Evolutionary conservation across 1,284 basidiomycete species (phyloP).

Genomic region (Boletus sp.): DNA sequence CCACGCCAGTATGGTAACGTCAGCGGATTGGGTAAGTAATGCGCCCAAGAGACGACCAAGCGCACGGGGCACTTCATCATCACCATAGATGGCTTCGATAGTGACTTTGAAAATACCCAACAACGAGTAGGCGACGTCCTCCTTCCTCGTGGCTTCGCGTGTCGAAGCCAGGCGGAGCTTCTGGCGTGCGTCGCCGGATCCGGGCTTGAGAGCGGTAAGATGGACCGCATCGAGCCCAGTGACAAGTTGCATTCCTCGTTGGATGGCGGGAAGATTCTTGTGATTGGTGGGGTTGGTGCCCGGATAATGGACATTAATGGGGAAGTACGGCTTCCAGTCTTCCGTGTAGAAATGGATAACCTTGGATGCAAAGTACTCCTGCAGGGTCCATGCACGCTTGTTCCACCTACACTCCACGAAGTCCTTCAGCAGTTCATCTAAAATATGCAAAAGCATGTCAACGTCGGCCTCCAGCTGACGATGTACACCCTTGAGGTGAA

Average conservation of each 20-base stretch:
- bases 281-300: neutral
- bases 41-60: constrained; percentile 6
- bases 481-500: constrained; percentile 13
- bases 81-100: constrained; percentile 7
- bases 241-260: constrained; percentile 2
- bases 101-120: constrained; percentile 9
- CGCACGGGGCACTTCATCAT: constrained; percentile 2
- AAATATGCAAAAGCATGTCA: neutral
- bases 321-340: constrained; percentile 4
- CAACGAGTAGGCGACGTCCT: constrained; percentile 10
- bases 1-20: constrained; percentile 9
- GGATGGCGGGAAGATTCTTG: neutral
- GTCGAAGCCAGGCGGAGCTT: constrained; percentile 12
- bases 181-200: constrained; percentile 1
- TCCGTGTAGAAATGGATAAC: constrained; percentile 1
- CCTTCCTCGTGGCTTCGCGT: constrained; percentile 1
- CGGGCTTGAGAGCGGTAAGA: constrained; percentile 2
- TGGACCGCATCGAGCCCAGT: neutral
- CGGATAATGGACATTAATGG: neutral
- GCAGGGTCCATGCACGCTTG: constrained; percentile 16
- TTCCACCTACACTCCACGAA: constrained; percentile 13
- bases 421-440: neutral
- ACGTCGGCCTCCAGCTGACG: neutral
- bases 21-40: constrained; percentile 5
- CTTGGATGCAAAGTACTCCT: constrained; percentile 14